These are phyloP conservation scores for Zymoseptoria ardabiliae DNA, from an alignment of 2,329 filamentous ascomycete species.

Conservation along the genomic window DNA sequence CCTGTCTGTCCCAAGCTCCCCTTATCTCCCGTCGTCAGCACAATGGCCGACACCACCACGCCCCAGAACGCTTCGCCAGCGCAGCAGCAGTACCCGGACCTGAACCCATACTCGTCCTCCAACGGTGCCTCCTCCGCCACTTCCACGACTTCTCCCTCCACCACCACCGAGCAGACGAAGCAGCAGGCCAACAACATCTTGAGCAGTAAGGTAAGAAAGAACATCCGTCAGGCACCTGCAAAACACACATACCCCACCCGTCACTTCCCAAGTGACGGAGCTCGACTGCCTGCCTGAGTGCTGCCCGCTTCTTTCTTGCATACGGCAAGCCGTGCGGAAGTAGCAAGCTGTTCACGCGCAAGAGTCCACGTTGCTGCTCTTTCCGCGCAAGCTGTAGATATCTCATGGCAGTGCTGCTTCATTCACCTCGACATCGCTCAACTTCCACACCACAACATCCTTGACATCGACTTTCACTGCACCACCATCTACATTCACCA, in stretches of 20 bases:
- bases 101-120: constrained; percentile 24
- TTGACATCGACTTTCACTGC: neutral
- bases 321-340: no score
- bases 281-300: neutral
- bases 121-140: constrained; percentile 5
- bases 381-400: neutral
- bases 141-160: neutral
- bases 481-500: neutral
- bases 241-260: neutral
- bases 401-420: neutral
- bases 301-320: neutral
- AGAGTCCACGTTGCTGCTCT: neutral
- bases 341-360: neutral
- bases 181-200: constrained; percentile 33
- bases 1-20: neutral
- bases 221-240: constrained; percentile 5
- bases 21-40: neutral
- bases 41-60: neutral
- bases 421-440: neutral
- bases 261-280: neutral
- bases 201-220: constrained; percentile 38
- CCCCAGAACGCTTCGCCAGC: constrained; percentile 18
- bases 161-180: neutral
- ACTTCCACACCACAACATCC: neutral
- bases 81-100: constrained; percentile 27